Evolutionary conservation across 1,139 yeast genomes (phyloP).

Genomic region (Wickerhamomyces sp.): DNA sequence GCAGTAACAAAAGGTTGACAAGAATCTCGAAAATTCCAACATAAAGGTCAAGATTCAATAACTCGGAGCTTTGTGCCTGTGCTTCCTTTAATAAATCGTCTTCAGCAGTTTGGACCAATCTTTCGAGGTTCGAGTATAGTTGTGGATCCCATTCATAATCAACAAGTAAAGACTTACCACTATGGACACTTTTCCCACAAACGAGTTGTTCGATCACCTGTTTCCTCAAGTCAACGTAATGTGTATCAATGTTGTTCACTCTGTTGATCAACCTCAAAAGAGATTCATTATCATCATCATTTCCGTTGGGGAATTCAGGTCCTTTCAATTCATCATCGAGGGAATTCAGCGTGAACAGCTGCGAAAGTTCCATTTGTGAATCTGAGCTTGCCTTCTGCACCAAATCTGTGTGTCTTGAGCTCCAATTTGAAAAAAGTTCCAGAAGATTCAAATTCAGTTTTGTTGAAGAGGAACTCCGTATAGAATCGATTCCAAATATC

Average conservation of each 20-base stretch:
- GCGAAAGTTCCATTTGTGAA: constrained; percentile 18
- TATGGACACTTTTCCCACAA: constrained; percentile 15
- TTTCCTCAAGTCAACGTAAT: constrained; percentile 37
- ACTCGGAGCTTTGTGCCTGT: not conserved
- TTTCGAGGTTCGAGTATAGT: constrained; percentile 10
- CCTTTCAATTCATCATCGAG: constrained; percentile 14
- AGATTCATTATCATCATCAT: too few species aligned
- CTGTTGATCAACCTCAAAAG: too few species aligned
- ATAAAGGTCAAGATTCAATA: constrained; percentile 7
- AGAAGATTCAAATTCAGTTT: too few species aligned
- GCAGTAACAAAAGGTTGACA: constrained; percentile 36
- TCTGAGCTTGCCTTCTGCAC: constrained; percentile 22
- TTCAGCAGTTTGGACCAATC: constrained; percentile 12
- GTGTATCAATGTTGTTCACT: too few species aligned
- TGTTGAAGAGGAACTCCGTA: too few species aligned
- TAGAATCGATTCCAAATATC: constrained; percentile 1
- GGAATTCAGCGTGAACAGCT: constrained; percentile 24
- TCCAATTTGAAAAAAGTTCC: constrained; percentile 40
- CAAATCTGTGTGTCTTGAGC: constrained; percentile 29
- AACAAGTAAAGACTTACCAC: constrained; percentile 25
- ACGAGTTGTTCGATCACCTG: constrained; percentile 38
- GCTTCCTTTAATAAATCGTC: constrained; percentile 2
- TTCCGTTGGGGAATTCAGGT: constrained; percentile 11
- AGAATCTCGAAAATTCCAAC: constrained; percentile 50
- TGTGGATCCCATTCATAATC: constrained; percentile 18